Evolutionary conservation across 352 stramenopile species (phyloP), one percentile per base, ranked within the genome.

Genomic region (Globisporangium uncinulatum): DNA sequence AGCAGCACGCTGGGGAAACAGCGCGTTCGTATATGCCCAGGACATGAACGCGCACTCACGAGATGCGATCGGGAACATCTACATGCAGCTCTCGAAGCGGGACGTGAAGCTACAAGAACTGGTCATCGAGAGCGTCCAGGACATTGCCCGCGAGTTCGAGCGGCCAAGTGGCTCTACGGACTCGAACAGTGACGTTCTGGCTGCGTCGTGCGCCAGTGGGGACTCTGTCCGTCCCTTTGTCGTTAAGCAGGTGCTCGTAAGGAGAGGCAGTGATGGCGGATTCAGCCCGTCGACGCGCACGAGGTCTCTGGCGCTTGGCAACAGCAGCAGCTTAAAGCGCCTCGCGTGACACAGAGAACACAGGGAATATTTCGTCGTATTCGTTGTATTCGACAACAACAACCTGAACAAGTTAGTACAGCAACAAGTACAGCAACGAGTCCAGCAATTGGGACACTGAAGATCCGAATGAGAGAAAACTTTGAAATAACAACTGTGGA

Each of bases 31-130:
- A 8, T 92, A 85, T 47, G 57, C 74, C 42, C 58, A 61, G 6
- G 83, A 93, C 36, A 69, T 93, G 52, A 53, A 57, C 3, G 61
- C 52, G 2, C 81, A 92, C 44, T 20, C 64, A 11, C 14, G 57
- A 19, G 71, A 67, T 19, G 66, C 66, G 14, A 70, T 87, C 6
- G 77, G 79, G 15, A 93, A 91, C 57, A 77, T 89, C 43, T 89
- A 86, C 63, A 63, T 72, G 21, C 81, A 92, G 59, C 51, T 84
- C 9, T 65, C 61, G 8, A 45, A 47, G 6, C 70, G 73, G 13
- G 73, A 91, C 21, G 21, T 54, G n/a, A 55, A 59, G 34, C 43
- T 89, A 13, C 67, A 68, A 3, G 54, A 61, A 7, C 69, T 83
- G 51, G 62, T 83, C 14, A 51, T 59, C 0, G 64, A 64, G 24